A percentile compares a stretch with the other conserved stretches of the same genome.
Conservation (phyloP, 148 eudicot genomes). For the Rhododendron kiyosumense region DNA sequence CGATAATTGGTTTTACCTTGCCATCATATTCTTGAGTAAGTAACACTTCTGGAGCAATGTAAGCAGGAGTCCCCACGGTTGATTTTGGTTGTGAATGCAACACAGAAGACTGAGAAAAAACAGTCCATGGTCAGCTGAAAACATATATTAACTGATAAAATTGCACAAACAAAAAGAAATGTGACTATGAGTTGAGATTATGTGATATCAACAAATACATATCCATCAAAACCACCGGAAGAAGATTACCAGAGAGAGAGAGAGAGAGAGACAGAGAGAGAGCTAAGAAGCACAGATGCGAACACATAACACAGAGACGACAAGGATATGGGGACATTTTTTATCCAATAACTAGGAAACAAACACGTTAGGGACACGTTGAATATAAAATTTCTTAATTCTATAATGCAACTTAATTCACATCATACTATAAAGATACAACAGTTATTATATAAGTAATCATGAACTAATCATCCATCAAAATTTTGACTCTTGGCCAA, state of each 20-base stretch:
- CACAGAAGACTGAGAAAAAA: constrained; percentile 65
- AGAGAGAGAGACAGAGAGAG: background rate
- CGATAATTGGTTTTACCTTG: constrained; percentile 42
- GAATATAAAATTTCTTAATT: background rate
- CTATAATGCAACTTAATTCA: background rate
- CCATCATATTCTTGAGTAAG: constrained; percentile 87
- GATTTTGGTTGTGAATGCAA: constrained; percentile 97
- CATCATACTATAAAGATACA: background rate
- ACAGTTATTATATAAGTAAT: background rate
- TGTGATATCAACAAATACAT: background rate
- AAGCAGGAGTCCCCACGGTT: constrained; percentile 94
- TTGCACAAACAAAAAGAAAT: background rate
- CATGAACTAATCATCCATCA: background rate
- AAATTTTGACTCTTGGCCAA: background rate
- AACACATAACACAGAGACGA: background rate
- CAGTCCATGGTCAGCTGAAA: constrained; percentile 1
- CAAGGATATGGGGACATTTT: background rate
- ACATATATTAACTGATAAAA: background rate
- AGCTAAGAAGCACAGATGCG: background rate
- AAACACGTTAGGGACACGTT: background rate
- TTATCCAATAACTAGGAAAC: background rate
- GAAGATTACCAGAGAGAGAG: background rate
- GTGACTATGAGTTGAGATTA: background rate
- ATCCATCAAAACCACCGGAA: background rate
- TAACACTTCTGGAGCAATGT: constrained; percentile 94